Base-by-base conservation (phyloP, 352 stramenopile species). In the Hyaloperonospora brassicae region DNA sequence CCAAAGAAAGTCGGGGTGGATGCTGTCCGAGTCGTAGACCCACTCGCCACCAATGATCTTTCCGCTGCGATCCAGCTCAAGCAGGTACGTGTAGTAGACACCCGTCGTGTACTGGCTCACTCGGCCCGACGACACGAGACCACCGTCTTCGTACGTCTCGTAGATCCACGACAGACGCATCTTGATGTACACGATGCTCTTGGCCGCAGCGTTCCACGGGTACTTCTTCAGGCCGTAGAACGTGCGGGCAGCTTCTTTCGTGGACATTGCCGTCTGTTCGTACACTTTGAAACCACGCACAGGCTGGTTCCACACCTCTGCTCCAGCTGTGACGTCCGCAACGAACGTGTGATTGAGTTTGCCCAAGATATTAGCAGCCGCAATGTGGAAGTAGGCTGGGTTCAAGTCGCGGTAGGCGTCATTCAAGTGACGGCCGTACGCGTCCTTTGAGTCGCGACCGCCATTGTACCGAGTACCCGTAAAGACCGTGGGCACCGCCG, bases 251-350 rank as follows among this genome's bases (percentile, higher is more conserved):
- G 62, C 55, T 5, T 72, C 55, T 12, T 61, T 56, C 45, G 79
- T 45, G 9, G 59, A 61, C 53, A 77, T 64, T 5, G 46, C 40
- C 17, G 62, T 59, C 31, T 72, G 52, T 35, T 71, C 50, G 52
- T 77, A 79, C 49, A 68, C 68, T 39, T 70, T 59, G 62, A 78
- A 86, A 50, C 58, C 64, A 24, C 53, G 58, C 38, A 87, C 64
- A 5, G 75, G 75, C 49, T 84, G 72, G 64, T 87, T 86, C 73
- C 75, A 86, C 21, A 86, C 74, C 46, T 76, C 48, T 0, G 47
- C 31, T 17, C 35, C 59, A 10, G 65, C 59, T 1, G 51, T 49
- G 1, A 78, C 62, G 42, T 87, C 76, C 5, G 68, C 50, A 2
- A 87, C 50, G 52, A 85, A 81, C 1, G 62, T 50, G 13, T 53